A percentile compares a stretch with the other conserved stretches of the same genome.
These are phyloP conservation scores for Botrytis galanthina DNA, from an alignment of 2,329 filamentous ascomycete genomes.

Conservation along the genomic window DNA sequence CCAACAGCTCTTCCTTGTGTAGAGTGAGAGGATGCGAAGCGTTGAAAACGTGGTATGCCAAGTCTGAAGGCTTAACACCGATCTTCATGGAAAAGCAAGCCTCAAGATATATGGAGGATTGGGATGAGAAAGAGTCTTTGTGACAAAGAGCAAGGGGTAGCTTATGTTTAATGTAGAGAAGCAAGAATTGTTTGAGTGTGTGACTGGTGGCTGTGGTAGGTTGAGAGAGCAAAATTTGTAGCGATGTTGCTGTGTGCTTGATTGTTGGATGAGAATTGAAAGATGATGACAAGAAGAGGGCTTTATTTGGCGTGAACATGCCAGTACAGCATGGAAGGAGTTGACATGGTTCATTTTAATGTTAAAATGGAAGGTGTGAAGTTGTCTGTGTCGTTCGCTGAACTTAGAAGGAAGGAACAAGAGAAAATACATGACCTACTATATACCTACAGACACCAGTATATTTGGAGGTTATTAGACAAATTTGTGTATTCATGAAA, in stretches of 20 bases:
- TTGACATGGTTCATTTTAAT: background rate
- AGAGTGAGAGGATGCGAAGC: background rate
- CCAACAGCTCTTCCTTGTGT: background rate
- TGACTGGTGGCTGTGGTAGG: slow-evolving; percentile 2
- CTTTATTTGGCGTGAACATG: background rate
- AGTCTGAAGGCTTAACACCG: background rate
- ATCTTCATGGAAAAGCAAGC: slow-evolving; percentile 1
- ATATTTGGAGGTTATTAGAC: background rate
- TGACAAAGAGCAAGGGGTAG: background rate
- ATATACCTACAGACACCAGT: background rate
- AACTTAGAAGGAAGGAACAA: background rate
- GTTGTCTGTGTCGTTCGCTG: background rate
- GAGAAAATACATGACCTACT: background rate
- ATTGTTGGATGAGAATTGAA: slow-evolving; percentile 7
- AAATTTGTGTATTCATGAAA: background rate
- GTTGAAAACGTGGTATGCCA: background rate
- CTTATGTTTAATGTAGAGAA: slow-evolving; percentile 9
- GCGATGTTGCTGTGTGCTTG: slow-evolving; percentile 21
- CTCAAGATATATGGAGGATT: background rate
- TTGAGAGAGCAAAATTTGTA: slow-evolving; percentile 21
- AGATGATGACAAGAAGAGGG: background rate
- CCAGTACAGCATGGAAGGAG: background rate
- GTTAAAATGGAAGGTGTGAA: background rate
- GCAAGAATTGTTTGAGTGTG: slow-evolving; percentile 10
- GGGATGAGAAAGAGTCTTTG: background rate